A percentile compares a stretch with the other conserved stretches of the same genome.
These are phyloP conservation scores for Microstegium vimineum DNA, from an alignment of 176 grass and related monocot species.

Conservation along the genomic window DNA sequence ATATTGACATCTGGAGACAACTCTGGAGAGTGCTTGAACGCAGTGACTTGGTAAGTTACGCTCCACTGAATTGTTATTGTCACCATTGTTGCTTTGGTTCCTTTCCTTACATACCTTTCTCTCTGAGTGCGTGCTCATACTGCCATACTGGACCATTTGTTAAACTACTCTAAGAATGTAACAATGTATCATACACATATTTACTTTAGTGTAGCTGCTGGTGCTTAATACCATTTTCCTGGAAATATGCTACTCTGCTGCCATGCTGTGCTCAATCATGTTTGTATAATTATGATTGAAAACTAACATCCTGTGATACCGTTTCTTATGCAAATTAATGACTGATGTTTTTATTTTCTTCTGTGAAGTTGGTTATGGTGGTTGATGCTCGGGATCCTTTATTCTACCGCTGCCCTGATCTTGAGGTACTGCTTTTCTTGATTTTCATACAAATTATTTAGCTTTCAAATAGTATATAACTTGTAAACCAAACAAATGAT, in stretches of 20 bases:
- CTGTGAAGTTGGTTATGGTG: slow-evolving; percentile 79
- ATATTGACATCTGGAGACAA: slow-evolving; percentile 97
- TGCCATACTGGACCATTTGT: background rate
- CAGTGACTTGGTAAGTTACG: slow-evolving; percentile 74
- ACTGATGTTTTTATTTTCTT: slow-evolving; percentile 22
- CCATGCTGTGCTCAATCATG: background rate
- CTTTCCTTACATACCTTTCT: background rate
- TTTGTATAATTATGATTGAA: background rate
- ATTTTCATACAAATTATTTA: background rate
- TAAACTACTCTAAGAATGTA: background rate
- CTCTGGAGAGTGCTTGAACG: slow-evolving; percentile 94
- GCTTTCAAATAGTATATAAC: background rate
- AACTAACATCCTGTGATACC: background rate
- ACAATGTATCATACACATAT: background rate
- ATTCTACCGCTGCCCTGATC: slow-evolving; percentile 84
- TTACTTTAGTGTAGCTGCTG: background rate
- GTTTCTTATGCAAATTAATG: slow-evolving; percentile 4
- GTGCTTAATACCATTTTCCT: background rate
- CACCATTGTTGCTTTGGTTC: background rate
- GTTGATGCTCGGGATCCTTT: slow-evolving; percentile 92
- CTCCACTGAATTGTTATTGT: background rate
- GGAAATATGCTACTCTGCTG: background rate
- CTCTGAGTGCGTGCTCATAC: background rate
- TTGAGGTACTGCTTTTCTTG: slow-evolving; percentile 57
- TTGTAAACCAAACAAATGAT: background rate